Base-by-base conservation (phyloP, 2,329 filamentous ascomycete species). In the Nemania sp. region DNA sequence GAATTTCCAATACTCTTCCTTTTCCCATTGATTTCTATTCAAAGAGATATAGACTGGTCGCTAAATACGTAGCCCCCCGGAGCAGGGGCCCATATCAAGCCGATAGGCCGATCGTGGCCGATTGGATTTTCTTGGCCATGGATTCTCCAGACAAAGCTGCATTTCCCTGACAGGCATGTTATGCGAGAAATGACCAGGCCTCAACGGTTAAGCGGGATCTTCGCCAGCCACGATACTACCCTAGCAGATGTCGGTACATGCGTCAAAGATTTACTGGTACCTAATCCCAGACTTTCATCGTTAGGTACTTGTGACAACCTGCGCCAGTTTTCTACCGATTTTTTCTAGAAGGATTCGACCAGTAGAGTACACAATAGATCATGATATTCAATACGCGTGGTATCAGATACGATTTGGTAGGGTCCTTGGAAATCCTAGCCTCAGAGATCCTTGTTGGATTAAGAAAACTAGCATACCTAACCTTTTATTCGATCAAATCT, bases 191-290 rank as follows among this genome's bases (percentile, higher is more conserved):
- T 55, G 51, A 50, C 57, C 28, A 50, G 57, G 57, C 54, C 55
- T 52, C 33, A 52, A 60, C 55, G 57, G 55, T 60, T 58, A 60
- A 58, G 57, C 57, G 57, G 57, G 57, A 60, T 57, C 51, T 49
- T 52, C 52, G 57, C 57, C 57, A 60, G 54, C 57, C 57, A 60
- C 57, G 52, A 60, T 60, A 56, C 57, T 31, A 60, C 57, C 51
- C 49, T 55, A 55, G 44, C 39, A 51, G 42, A 36, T 45, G 34
- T 36, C 37, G 44, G 45, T 43, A 55, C 45, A 23, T 52, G 24
- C 19, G 37, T 37, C 34, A 37, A 17, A 19, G 14, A 17, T 20
- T 37, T 33, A 19, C 31, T 46, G n/a, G n/a, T n/a, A n/a, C n/a
- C 36, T 44, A 26, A 19, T 46, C 36, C 24, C n/a, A 33, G 12